Conservation (phyloP, 148 eudicot species). For the Tetragonia tetragonoides region DNA sequence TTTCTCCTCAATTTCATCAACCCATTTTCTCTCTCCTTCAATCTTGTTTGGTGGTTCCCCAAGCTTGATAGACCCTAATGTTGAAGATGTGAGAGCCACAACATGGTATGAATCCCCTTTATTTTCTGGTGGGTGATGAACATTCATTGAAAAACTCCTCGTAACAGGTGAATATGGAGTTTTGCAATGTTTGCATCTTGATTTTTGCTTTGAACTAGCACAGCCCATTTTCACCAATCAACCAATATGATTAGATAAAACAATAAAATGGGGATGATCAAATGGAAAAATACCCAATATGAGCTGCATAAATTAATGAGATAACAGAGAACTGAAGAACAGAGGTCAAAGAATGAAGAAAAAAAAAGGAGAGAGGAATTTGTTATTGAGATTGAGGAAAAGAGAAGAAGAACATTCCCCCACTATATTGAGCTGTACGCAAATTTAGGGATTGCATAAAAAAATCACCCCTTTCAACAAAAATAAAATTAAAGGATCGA, state of each 20-base stretch:
- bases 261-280: not conserved
- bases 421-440: slow-evolving; percentile 2
- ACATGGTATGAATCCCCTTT: slow-evolving; percentile 55
- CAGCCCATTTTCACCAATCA: slow-evolving; percentile 61
- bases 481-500: not conserved
- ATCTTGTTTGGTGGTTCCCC: slow-evolving; percentile 27
- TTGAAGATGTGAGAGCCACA: slow-evolving; percentile 70
- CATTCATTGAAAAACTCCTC: slow-evolving; percentile 65
- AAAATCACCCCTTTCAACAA: not conserved
- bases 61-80: slow-evolving; percentile 58
- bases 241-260: not conserved
- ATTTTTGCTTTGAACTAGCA: slow-evolving; percentile 49
- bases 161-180: slow-evolving; percentile 40
- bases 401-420: slow-evolving; percentile 26
- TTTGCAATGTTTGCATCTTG: slow-evolving; percentile 55
- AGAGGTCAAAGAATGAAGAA: not conserved
- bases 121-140: slow-evolving; percentile 47
- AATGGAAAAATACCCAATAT: not conserved
- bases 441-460: slow-evolving; percentile 32
- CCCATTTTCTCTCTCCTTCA: slow-evolving; percentile 2
- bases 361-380: not conserved
- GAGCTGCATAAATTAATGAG: not conserved
- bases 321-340: not conserved
- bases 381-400: slow-evolving; percentile 33
- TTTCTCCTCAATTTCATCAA: slow-evolving; percentile 7